Evolutionary conservation across 2,329 filamentous ascomycete species (phyloP).

Genomic region (Magnaporthales sp.): DNA sequence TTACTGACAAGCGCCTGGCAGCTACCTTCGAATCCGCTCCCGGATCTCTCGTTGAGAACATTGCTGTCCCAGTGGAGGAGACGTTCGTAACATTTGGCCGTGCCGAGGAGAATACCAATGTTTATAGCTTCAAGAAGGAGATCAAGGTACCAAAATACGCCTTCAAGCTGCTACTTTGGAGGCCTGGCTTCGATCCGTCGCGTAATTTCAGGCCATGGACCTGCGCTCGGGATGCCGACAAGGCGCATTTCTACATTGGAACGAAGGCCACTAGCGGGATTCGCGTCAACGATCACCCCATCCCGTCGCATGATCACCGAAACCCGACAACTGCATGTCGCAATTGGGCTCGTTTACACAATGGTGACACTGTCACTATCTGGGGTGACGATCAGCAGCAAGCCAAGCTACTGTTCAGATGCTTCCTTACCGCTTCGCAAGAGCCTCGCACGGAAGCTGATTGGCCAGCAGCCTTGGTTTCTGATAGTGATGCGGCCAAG

Average conservation of each 20-base stretch:
- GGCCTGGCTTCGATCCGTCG: constrained; percentile 53
- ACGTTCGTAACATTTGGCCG: constrained; percentile 73
- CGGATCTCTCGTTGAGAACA: constrained; percentile 54
- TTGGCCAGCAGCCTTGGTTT: constrained; percentile 21
- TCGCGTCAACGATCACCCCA: constrained; percentile 61
- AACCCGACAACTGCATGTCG: constrained; percentile 45
- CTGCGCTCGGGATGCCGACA: constrained; percentile 35
- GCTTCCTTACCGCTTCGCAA: constrained; percentile 45
- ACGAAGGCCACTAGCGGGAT: constrained; percentile 74
- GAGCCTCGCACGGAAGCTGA: constrained; percentile 13
- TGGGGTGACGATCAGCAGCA: constrained; percentile 35
- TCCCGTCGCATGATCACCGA: constrained; percentile 48
- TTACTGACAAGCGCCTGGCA: constrained; percentile 4
- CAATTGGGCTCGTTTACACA: constrained; percentile 61
- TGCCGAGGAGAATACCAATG: constrained; percentile 55
- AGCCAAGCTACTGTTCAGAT: constrained; percentile 40
- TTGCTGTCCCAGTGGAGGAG: constrained; percentile 57
- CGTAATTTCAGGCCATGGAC: constrained; percentile 45
- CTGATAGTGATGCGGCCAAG: constrained; percentile 28
- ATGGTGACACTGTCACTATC: constrained; percentile 69
- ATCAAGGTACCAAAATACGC: constrained; percentile 72
- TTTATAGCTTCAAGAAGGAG: constrained; percentile 56
- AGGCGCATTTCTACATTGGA: constrained; percentile 64
- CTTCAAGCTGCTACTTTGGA: constrained; percentile 69
- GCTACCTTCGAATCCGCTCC: constrained; percentile 58